A percentile compares a stretch with the other conserved stretches of the same genome.
These are phyloP conservation scores for Metschnikowia henanensis DNA, from an alignment of 805 yeast species.

Conservation along the genomic window DNA sequence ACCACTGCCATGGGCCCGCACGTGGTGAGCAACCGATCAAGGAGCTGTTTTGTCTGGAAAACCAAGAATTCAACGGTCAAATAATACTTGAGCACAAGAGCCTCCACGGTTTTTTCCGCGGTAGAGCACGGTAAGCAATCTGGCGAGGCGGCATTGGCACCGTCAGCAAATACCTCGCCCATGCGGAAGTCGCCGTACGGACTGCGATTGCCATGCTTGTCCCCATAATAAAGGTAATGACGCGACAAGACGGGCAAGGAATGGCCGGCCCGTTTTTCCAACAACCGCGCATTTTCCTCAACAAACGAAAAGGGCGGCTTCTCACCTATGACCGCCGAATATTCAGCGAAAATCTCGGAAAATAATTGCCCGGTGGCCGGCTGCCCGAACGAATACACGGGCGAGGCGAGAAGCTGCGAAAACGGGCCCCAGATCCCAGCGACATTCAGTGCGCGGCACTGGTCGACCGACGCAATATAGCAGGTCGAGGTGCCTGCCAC, in stretches of 20 bases:
- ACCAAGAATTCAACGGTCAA: conserved; percentile 50
- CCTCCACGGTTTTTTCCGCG: conserved; percentile 28
- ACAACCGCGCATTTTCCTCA: conserved; percentile 21
- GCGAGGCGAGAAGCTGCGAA: conserved; percentile 29
- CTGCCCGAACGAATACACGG: conserved; percentile 55
- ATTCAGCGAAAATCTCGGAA: conserved; percentile 45
- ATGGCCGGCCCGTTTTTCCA: conserved; percentile 24
- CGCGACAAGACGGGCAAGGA: conserved; percentile 28
- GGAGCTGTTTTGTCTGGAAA: conserved; percentile 47
- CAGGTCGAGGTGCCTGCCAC: conserved; percentile 68
- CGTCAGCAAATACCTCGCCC: conserved; percentile 52
- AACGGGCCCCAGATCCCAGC: conserved; percentile 67
- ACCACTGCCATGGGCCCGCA: conserved; percentile 30
- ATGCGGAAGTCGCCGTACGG: conserved; percentile 51
- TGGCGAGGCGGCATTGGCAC: conserved; percentile 24
- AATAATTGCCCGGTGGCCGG: conserved; percentile 58
- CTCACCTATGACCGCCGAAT: conserved; percentile 6
- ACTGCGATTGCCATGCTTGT: conserved; percentile 57
- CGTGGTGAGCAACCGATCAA: conserved; percentile 22
- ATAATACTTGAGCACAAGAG: conserved; percentile 44
- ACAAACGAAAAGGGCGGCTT: conserved; percentile 16
- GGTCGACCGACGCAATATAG: conserved; percentile 30
- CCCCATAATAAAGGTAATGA: conserved; percentile 51
- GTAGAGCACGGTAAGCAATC: conserved; percentile 6
- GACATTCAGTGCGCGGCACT: conserved; percentile 23